These are phyloP conservation scores for Scenedesmus sp. DNA, from an alignment of 163 green algal genomes.

Conservation along the genomic window DNA sequence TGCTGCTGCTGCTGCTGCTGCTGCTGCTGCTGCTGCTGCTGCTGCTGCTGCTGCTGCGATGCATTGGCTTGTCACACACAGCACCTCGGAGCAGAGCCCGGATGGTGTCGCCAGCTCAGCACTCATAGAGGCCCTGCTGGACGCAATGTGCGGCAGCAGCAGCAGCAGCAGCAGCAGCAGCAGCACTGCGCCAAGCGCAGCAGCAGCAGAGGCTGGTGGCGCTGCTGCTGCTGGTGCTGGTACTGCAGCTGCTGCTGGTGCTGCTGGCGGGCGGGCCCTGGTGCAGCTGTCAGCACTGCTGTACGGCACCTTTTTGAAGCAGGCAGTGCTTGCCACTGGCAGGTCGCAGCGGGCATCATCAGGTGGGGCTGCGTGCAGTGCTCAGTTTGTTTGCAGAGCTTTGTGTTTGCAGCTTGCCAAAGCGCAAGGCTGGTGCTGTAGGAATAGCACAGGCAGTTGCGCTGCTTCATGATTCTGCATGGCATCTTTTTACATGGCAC, in stretches of 20 bases:
- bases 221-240: not conserved
- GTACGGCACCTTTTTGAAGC: conserved; percentile 18
- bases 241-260: not conserved
- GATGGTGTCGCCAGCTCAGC: conserved; percentile 4
- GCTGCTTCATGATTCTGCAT: not conserved
- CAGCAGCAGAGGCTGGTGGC: not conserved
- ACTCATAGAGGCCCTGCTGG: conserved; percentile 11
- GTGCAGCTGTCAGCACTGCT: not conserved
- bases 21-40: not conserved
- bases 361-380: not conserved
- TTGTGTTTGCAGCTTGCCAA: no score
- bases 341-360: not conserved
- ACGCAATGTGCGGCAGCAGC: conserved; percentile 40
- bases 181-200: not conserved
- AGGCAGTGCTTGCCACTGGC: conserved; percentile 6
- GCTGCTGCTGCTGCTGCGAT: not conserved
- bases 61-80: not conserved
- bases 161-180: conserved; percentile 36
- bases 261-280: not conserved
- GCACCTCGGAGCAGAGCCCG: not conserved
- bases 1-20: not conserved
- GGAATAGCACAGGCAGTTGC: no score
- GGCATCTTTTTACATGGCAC: no score
- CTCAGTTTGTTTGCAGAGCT: not conserved
- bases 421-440: not conserved